Conservation (phyloP, 2,329 filamentous ascomycete species). For the Aspergillus intermedius region DNA sequence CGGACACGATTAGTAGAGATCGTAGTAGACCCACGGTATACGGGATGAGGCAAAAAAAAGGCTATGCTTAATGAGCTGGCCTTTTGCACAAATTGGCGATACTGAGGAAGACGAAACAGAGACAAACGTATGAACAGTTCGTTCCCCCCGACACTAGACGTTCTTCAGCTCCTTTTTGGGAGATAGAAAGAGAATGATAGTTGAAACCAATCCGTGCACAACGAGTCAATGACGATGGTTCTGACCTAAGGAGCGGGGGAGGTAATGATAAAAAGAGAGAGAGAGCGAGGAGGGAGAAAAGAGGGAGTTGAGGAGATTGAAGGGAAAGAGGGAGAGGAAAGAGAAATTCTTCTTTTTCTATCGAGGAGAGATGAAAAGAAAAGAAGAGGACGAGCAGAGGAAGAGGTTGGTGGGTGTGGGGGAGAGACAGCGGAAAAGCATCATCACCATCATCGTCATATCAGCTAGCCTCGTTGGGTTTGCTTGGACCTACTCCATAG, state of each 20-base stretch:
- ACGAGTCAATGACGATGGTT: slow-evolving; percentile 28
- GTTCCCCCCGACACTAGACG: not conserved
- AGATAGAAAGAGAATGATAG: not conserved
- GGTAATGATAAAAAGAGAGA: slow-evolving; percentile 23
- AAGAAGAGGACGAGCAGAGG: slow-evolving; percentile 3
- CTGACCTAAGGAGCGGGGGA: slow-evolving; percentile 39
- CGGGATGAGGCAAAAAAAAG: not conserved
- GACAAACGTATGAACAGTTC: not conserved
- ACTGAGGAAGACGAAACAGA: not conserved
- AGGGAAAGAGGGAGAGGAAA: slow-evolving; percentile 13
- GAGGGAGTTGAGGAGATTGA: slow-evolving; percentile 10
- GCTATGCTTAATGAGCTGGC: not conserved
- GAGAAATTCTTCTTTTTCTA: slow-evolving; percentile 1
- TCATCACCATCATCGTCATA: not conserved
- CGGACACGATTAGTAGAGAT: not conserved
- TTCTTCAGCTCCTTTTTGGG: not conserved
- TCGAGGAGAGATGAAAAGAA: slow-evolving; percentile 4
- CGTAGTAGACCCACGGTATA: not conserved
- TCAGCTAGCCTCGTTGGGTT: no score
- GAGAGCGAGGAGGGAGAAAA: slow-evolving; percentile 14
- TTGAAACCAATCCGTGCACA: slow-evolving; percentile 9
- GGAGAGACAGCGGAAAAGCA: slow-evolving; percentile 2
- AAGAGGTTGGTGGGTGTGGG: slow-evolving; percentile 5
- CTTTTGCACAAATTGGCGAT: not conserved
- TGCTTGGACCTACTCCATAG: no score